These are phyloP conservation scores for Malania oleifera DNA, from an alignment of 164 flowering plant species.

Conservation along the genomic window DNA sequence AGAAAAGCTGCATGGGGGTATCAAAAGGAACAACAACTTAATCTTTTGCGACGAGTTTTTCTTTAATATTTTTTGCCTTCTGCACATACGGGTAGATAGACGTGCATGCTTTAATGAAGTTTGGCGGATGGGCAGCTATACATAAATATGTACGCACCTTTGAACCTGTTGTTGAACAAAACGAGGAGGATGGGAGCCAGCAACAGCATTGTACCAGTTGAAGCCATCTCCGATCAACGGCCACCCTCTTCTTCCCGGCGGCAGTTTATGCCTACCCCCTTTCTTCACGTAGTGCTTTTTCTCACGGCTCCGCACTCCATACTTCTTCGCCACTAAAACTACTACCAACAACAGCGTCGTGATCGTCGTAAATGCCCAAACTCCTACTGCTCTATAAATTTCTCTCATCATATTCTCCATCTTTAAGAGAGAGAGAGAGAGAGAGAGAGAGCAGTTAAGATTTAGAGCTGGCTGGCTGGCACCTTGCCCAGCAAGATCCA, in stretches of 20 bases:
- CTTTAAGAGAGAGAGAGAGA: conserved; percentile 1
- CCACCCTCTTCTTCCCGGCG: conserved; percentile 80
- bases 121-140: too few relatives aligned
- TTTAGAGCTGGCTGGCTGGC: too few relatives aligned
- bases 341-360: conserved; percentile 8
- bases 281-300: background rate
- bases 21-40: too few relatives aligned
- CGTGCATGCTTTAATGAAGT: too few relatives aligned
- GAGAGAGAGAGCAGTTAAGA: background rate
- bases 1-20: too few relatives aligned
- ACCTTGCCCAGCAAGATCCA: too few relatives aligned
- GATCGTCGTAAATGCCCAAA: conserved; percentile 7
- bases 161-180: conserved; percentile 63
- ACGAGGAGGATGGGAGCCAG: conserved; percentile 71
- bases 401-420: background rate
- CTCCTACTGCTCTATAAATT: background rate
- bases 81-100: too few relatives aligned
- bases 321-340: background rate
- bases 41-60: too few relatives aligned
- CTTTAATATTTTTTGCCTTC: too few relatives aligned
- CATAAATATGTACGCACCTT: conserved; percentile 29
- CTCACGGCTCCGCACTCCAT: background rate
- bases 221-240: conserved; percentile 71
- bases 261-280: conserved; percentile 29
- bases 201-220: conserved; percentile 66